A percentile compares a stretch with the other conserved stretches of the same genome.
These are phyloP conservation scores for Bolboschoenus planiculmis DNA, from an alignment of 176 grass and related monocot species.

Conservation along the genomic window DNA sequence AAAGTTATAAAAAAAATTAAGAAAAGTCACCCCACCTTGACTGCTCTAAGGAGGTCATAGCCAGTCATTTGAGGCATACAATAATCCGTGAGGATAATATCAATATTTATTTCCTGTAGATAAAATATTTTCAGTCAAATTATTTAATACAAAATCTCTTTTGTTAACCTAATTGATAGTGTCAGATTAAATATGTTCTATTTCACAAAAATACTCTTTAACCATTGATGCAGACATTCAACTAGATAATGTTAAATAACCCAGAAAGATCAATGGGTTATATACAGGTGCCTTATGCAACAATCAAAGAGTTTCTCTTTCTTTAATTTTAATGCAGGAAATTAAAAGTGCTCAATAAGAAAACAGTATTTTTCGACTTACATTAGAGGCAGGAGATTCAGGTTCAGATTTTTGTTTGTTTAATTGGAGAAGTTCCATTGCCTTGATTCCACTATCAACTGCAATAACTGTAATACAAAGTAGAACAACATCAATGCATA, in stretches of 20 bases:
- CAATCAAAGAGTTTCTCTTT: not conserved
- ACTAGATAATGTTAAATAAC: not conserved
- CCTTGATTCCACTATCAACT: constrained; percentile 84
- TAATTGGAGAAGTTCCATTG: constrained; percentile 80
- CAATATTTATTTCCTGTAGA: constrained; percentile 73
- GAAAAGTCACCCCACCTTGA: constrained; percentile 50
- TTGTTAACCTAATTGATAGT: constrained; percentile 6
- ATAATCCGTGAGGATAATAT: constrained; percentile 95
- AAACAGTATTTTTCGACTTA: constrained; percentile 15
- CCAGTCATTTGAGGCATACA: constrained; percentile 99
- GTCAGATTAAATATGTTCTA: not conserved
- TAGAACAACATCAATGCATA: not conserved
- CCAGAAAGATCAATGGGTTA: not conserved
- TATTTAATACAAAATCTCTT: not conserved
- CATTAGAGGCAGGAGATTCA: constrained; percentile 25
- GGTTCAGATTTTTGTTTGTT: constrained; percentile 48
- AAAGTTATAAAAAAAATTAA: not conserved
- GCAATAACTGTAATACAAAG: constrained; percentile 54
- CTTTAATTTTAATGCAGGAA: not conserved
- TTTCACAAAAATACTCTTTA: not conserved
- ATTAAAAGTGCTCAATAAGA: not conserved
- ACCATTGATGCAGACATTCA: not conserved
- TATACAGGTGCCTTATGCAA: not conserved
- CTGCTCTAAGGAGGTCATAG: constrained; percentile 80
- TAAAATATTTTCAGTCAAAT: constrained; percentile 6